Evolutionary conservation across 306 rosid genomes (phyloP).

Genomic region (Cotoneaster glaucophyllus): DNA sequence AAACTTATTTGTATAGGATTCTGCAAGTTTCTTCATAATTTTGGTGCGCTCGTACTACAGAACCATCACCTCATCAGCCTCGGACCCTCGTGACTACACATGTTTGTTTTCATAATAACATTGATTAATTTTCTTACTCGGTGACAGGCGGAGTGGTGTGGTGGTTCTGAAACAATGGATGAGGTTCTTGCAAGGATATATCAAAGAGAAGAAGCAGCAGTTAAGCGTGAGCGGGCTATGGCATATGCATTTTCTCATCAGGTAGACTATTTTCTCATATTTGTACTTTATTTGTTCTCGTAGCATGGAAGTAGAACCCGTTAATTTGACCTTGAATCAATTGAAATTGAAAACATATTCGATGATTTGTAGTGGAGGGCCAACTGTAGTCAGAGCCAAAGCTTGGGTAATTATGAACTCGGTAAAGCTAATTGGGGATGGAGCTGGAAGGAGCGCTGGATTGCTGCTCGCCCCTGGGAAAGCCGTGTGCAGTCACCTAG

Average conservation of each 20-base stretch:
- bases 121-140: slow-evolving; percentile 13
- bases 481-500: slow-evolving; percentile 48
- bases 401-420: slow-evolving; percentile 61
- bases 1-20: neutral
- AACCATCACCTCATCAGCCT: neutral
- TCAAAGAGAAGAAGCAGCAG: slow-evolving; percentile 91
- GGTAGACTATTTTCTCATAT: slow-evolving; percentile 34
- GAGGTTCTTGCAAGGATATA: slow-evolving; percentile 68
- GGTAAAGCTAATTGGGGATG: slow-evolving; percentile 93
- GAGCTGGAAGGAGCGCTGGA: slow-evolving; percentile 99
- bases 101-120: neutral
- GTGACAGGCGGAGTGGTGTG: slow-evolving; percentile 75
- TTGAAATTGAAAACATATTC: slow-evolving; percentile 24
- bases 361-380: slow-evolving; percentile 84
- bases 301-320: no score
- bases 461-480: slow-evolving; percentile 99
- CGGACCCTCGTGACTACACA: neutral
- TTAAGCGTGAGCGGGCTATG: slow-evolving; percentile 87
- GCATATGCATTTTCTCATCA: slow-evolving; percentile 99
- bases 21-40: neutral
- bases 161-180: slow-evolving; percentile 85
- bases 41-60: neutral
- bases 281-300: neutral
- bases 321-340: slow-evolving; percentile 4
- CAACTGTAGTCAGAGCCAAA: slow-evolving; percentile 70